Conservation (phyloP, 371 early-diverging fungal genomes). For the Actinomortierella ambigua region DNA sequence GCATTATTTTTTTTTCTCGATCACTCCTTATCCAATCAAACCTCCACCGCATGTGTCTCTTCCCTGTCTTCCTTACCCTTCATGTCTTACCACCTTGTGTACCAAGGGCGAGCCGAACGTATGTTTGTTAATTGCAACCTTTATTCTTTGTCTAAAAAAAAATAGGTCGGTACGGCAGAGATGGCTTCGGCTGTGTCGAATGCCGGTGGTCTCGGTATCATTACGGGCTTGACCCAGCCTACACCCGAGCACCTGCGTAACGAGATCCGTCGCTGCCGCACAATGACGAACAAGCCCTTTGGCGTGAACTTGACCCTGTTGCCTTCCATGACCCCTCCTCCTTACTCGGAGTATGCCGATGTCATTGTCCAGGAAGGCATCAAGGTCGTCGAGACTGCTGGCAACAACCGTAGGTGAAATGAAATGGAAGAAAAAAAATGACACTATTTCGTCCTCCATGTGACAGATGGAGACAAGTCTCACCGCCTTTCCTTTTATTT, state of each 20-base stretch:
- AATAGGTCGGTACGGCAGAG: conserved; percentile 78
- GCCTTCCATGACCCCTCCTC: conserved; percentile 75
- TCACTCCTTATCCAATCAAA: too few relatives aligned
- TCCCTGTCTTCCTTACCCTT: too few relatives aligned
- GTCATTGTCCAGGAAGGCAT: conserved; percentile 80
- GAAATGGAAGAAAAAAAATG: background rate
- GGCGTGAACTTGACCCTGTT: conserved; percentile 78
- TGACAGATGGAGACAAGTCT: too few relatives aligned
- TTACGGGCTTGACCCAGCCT: conserved; percentile 67
- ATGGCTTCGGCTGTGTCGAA: conserved; percentile 66
- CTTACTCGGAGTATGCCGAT: conserved; percentile 75
- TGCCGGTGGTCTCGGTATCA: conserved; percentile 57
- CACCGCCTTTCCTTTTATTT: background rate
- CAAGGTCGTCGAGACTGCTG: conserved; percentile 81
- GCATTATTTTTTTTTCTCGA: too few relatives aligned
- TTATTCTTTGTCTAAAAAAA: background rate
- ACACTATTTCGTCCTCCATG: background rate
- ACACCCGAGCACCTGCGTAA: conserved; percentile 79
- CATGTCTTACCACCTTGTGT: too few relatives aligned
- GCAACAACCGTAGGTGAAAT: conserved; percentile 61
- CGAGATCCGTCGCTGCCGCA: conserved; percentile 76
- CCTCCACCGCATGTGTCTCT: too few relatives aligned
- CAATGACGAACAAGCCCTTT: conserved; percentile 78
- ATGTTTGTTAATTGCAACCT: too few relatives aligned
- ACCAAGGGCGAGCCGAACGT: too few relatives aligned